Conservation (phyloP, 2,329 filamentous ascomycete species). For the Botrytis squamosa region DNA sequence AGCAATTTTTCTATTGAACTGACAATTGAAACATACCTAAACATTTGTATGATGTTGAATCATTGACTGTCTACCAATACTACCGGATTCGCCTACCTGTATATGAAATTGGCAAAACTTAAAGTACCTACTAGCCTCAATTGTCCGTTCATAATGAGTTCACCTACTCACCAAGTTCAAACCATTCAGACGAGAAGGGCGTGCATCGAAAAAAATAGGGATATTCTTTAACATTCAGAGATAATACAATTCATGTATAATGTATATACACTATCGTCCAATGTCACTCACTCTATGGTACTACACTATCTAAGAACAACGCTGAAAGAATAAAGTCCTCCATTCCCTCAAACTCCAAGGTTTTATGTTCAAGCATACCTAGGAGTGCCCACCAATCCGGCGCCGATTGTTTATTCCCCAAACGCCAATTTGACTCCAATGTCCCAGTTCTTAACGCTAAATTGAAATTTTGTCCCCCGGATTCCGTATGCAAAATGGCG, state of each 20-base stretch:
- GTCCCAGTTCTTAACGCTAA: slow-evolving; percentile 9
- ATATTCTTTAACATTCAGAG: background rate
- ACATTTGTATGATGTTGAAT: background rate
- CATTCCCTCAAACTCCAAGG: background rate
- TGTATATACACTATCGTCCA: background rate
- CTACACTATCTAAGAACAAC: background rate
- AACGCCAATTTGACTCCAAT: slow-evolving; percentile 1
- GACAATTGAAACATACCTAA: background rate
- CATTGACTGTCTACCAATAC: background rate
- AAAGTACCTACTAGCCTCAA: background rate
- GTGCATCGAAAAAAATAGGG: background rate
- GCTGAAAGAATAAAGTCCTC: background rate
- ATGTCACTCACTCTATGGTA: background rate
- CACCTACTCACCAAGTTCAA: background rate
- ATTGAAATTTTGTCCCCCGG: background rate
- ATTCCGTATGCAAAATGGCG: background rate
- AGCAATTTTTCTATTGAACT: background rate
- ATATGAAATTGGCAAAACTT: background rate
- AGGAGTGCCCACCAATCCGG: background rate
- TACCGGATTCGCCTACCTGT: background rate
- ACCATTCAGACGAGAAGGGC: background rate
- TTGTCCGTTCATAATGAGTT: background rate
- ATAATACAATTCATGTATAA: background rate
- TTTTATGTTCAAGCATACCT: background rate
- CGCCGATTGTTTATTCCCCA: background rate